Evolutionary conservation across 116 monocot genomes (phyloP).

Genomic region (Zostera marina): DNA sequence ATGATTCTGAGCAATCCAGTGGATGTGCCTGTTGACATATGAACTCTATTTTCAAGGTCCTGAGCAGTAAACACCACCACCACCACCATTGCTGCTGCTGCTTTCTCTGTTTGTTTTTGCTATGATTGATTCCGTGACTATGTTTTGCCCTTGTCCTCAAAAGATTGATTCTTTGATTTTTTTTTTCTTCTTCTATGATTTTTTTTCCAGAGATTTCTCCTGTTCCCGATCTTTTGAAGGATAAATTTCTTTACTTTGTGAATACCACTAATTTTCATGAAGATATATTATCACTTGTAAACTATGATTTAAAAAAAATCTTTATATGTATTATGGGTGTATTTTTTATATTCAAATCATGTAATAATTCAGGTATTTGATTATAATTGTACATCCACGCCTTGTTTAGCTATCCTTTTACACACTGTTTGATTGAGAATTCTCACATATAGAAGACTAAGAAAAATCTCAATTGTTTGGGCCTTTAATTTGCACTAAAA

Average conservation of each 20-base stretch:
- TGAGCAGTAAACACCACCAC: too few species aligned
- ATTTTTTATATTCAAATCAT: not conserved
- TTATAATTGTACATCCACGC: too few species aligned
- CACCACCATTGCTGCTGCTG: not conserved
- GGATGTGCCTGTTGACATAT: conserved; percentile 28
- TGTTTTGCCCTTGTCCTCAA: not conserved
- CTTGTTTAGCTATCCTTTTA: too few species aligned
- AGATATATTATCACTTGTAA: conserved; percentile 1
- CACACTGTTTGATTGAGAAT: too few species aligned
- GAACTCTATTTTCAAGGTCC: not conserved
- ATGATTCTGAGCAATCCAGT: conserved; percentile 16
- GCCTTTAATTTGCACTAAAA: too few species aligned
- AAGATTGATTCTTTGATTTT: not conserved
- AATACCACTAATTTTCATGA: not conserved
- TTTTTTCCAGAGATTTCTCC: not conserved
- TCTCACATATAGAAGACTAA: too few species aligned
- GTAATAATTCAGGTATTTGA: too few species aligned
- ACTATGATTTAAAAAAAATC: not conserved
- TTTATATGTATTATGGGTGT: not conserved
- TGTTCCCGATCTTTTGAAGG: not conserved
- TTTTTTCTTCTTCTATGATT: not conserved
- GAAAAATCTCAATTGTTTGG: too few species aligned
- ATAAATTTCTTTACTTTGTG: not conserved
- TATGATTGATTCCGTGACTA: not conserved
- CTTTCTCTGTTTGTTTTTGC: not conserved